Percentiles rank a stretch among this genome's conserved stretches.
phyloP scores from a whole-genome alignment of 1,284 basidiomycete genomes.

The Bjerkandera adusta region DNA sequence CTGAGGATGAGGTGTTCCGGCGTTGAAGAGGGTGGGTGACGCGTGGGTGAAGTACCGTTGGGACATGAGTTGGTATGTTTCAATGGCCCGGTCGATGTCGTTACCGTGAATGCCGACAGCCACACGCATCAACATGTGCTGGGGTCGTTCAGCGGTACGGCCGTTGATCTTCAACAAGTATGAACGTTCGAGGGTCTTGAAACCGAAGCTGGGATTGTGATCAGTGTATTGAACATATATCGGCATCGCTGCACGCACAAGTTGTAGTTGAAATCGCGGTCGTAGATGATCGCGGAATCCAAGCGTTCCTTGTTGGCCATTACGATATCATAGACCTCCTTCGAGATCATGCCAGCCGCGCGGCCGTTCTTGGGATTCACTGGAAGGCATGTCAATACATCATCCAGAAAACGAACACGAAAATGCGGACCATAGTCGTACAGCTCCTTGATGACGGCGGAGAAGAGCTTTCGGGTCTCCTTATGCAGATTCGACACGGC shows the following conservation, averaged over 20 bases:
- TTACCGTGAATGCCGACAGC: conserved; percentile 95
- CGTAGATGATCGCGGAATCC: conserved; percentile 96
- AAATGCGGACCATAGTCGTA: conserved; percentile 76
- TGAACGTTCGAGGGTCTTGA: conserved; percentile 98
- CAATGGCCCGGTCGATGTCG: conserved; percentile 87
- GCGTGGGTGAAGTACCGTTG: conserved; percentile 98
- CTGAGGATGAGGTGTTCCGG: conserved; percentile 94
- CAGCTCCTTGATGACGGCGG: conserved; percentile 87
- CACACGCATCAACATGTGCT: conserved; percentile 99
- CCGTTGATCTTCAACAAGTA: conserved; percentile 95
- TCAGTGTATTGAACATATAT: neutral
- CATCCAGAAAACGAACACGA: conserved; percentile 32
- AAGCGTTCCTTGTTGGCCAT: conserved; percentile 81
- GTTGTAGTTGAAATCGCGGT: conserved; percentile 98
- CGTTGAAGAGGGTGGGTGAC: conserved; percentile 98
- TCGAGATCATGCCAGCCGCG: conserved; percentile 89
- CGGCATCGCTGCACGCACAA: conserved; percentile 50
- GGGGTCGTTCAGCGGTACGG: conserved; percentile 95
- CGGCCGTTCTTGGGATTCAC: conserved; percentile 96
- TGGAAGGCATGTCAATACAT: too few species aligned
- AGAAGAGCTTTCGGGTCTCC: conserved; percentile 98
- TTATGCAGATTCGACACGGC: conserved; percentile 99
- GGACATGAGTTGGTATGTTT: conserved; percentile 96
- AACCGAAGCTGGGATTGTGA: conserved; percentile 76
- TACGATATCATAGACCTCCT: conserved; percentile 85